Evolutionary conservation across 73 alveolate species (phyloP).

Genomic region (Paramecium tetraurelia): DNA sequence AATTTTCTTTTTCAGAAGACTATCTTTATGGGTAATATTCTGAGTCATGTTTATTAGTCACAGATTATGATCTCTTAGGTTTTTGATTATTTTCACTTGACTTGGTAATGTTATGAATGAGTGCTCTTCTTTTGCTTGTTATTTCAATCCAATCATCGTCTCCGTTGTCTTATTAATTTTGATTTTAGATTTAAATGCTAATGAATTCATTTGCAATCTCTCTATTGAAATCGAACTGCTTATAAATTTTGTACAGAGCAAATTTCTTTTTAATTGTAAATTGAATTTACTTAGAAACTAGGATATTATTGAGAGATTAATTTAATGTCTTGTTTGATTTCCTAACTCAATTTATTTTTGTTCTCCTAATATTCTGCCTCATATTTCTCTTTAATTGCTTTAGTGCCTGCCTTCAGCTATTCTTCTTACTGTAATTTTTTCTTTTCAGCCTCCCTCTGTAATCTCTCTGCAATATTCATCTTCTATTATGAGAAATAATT

Average conservation of each 20-base stretch:
- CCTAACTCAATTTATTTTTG: conserved; percentile 2
- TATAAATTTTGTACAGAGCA: conserved; percentile 27
- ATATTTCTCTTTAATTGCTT: background rate
- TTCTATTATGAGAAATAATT: background rate
- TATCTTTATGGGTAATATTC: background rate
- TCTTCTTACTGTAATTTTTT: background rate
- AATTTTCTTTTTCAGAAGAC: background rate
- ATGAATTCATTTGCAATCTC: conserved; percentile 27
- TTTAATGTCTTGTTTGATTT: background rate
- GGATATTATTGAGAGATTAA: conserved; percentile 7
- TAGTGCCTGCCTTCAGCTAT: background rate
- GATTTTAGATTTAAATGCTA: conserved; percentile 24
- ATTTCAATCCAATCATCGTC: conserved; percentile 41
- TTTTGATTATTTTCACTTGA: background rate
- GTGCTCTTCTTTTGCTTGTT: background rate
- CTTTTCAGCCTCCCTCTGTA: background rate
- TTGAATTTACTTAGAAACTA: conserved; percentile 10
- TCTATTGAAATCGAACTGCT: conserved; percentile 27
- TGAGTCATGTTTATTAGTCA: background rate
- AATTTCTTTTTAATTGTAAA: background rate
- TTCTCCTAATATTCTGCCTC: conserved; percentile 7
- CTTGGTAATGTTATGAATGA: background rate
- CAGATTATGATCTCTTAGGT: background rate
- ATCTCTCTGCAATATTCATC: conserved; percentile 14
- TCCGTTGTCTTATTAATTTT: background rate